These are phyloP conservation scores for Diaporthe capsici DNA, from an alignment of 2,329 filamentous ascomycete genomes.

Conservation along the genomic window DNA sequence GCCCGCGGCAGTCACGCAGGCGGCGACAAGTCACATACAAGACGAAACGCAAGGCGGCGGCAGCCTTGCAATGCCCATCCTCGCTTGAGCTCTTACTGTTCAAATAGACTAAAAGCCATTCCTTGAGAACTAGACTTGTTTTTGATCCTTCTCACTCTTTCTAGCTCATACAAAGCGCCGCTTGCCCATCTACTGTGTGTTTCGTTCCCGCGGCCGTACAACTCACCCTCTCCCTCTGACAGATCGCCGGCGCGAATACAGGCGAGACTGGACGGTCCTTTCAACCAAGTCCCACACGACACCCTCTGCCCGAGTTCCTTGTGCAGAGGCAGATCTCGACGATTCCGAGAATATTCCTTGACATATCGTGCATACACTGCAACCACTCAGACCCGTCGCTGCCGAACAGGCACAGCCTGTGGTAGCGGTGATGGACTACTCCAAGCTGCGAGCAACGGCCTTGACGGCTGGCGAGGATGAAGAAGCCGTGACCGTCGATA, in stretches of 20 bases:
- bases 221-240: background rate
- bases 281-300: background rate
- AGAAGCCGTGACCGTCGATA: constrained; percentile 98
- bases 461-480: constrained; percentile 90
- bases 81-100: background rate
- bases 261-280: background rate
- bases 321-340: background rate
- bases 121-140: constrained; percentile 20
- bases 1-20: constrained; percentile 7
- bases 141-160: background rate
- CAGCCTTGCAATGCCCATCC: constrained; percentile 22
- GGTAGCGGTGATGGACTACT: constrained; percentile 72
- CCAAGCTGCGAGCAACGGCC: constrained; percentile 86
- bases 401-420: constrained; percentile 36
- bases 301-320: background rate
- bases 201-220: background rate
- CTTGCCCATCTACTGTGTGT: background rate
- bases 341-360: too few relatives aligned
- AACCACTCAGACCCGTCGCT: background rate
- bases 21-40: constrained; percentile 14
- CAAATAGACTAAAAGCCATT: background rate
- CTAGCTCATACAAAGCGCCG: background rate
- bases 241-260: background rate
- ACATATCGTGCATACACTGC: background rate
- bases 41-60: constrained; percentile 35